Conservation (phyloP, 768 basidiomycete genomes). For the Pleurotus tuber-regium region DNA sequence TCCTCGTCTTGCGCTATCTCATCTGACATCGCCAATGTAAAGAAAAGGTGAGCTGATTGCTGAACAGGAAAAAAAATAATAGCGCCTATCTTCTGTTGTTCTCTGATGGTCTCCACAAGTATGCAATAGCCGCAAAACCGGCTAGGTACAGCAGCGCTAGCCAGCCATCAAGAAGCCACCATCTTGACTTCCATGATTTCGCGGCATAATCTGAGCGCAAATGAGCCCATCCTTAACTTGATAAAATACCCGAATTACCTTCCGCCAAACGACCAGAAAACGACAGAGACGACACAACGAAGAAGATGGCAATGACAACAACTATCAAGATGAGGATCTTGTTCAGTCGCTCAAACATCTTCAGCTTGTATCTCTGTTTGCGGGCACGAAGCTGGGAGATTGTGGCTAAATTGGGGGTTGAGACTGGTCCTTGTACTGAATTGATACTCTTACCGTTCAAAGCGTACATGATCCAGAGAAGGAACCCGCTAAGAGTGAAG, state of each 20-base stretch:
- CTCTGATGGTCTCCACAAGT: constrained; percentile 90
- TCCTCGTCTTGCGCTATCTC: constrained; percentile 94
- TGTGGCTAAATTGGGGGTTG: constrained; percentile 77
- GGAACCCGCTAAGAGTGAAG: constrained; percentile 92
- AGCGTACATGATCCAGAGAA: constrained; percentile 93
- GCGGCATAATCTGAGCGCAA: constrained; percentile 76
- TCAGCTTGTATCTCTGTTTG: constrained; percentile 82
- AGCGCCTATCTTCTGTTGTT: constrained; percentile 80
- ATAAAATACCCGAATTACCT: constrained; percentile 44
- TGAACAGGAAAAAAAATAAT: constrained; percentile 18
- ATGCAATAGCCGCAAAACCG: constrained; percentile 79
- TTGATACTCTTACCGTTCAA: constrained; percentile 83
- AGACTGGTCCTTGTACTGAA: no score
- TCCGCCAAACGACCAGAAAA: constrained; percentile 91
- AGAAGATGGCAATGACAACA: constrained; percentile 81
- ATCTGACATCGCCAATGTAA: constrained; percentile 90
- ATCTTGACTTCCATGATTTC: constrained; percentile 84
- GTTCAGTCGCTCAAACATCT: constrained; percentile 87
- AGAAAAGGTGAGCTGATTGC: constrained; percentile 24
- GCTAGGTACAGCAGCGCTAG: constrained; percentile 84
- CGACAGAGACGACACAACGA: constrained; percentile 87
- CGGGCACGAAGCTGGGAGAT: constrained; percentile 82
- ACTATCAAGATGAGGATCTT: constrained; percentile 83
- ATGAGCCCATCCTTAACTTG: not conserved
- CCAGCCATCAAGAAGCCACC: constrained; percentile 98